Evolutionary conservation across 257 asterid genomes (phyloP), one percentile per base, ranked within the genome.

Genomic region (Nemophila menziesii): DNA sequence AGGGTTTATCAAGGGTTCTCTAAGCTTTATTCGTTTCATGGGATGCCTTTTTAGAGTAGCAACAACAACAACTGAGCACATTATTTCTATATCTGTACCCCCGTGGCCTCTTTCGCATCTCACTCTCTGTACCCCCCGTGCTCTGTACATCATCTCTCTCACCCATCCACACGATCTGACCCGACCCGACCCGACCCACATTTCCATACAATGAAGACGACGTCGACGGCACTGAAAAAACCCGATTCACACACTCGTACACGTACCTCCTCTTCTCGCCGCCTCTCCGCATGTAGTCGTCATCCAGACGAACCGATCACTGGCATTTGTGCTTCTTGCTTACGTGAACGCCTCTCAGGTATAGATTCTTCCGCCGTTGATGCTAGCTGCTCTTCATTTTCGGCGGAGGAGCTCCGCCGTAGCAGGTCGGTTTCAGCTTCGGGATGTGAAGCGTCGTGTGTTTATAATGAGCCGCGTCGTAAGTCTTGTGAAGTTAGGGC

Each of bases 271-370:
- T 11, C 43, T 3, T 11, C 71, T 40, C 80, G 85, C 63, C 86
- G 86, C 58, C 61, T 48, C 40, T 63, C 93, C 46, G 63, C 92
- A 18, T 90, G 99, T 44, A 62, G 64, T 77, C 94, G 92, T 58
- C 96, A 90, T 61, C 93, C 92, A 2, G 69, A 71, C 45, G 94
- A 85, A 22, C 77, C 87, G 3, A 50, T 61, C 52, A 63, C 93
- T 53, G 99, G 99, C 42, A 79, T 90, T 53, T 90, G 99, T 71
- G 86, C 99, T 26, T 68, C 96, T 0, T 90, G 99, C 64, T 79
- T 90, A 50, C 83, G 96, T 3, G 96, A 90, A 14, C 99, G 96
- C 39, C 94, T 90, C 59, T 70, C 75, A 42, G 80, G 78, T 17
- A 81, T 90, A 48, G 93, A 87, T 52, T 27, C 73, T 7, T 55